Base-by-base conservation (phyloP, 1,284 basidiomycete genomes). In the Cutaneotrichosporon cyanovorans region DNA sequence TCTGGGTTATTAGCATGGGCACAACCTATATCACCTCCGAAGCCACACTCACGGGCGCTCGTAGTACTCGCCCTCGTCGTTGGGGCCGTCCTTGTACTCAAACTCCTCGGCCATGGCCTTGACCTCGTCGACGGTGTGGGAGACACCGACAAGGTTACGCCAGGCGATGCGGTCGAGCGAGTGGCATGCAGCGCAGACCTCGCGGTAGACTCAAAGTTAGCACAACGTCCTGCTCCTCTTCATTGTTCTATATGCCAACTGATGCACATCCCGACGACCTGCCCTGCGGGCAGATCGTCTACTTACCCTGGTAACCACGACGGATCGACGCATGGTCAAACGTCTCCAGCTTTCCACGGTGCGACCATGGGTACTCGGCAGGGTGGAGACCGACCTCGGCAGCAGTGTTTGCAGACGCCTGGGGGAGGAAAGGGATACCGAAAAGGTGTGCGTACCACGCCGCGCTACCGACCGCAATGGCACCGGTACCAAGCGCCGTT, bases 121-220 rank as follows among this genome's bases (percentile, higher is more conserved):
- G 56, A 78, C 80, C 75, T 99, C 93, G 61, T 93, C 88, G 42
- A 80, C 93, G 55, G 85, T 89, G 76, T 98, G 95, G 32, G 91
- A 96, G 50, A 96, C 89, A 68, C 91, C 95, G 60, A 99, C 95
- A 51, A 99, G 78, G 77, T 98, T 99, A 69, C 95, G 88, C 95
- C 95, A 99, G 54, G 95, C 95, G 69, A 98, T 92, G 63, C 95
- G 90, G 77, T 98, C 89, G 51, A 99, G 83, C 39, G 95, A 98
- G 74, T 99, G 95, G 75, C 95, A 99, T 15, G 95, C 88, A 6
- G 93, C 87, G 73, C 95, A 98, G 50, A 99, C 95, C 76, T 98
- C 93, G 53, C 91, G 88, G 79, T 99, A 99, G 42, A 99, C 95
- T 74, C 41, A n/a, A 15, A 20, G 47, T 40, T 18, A 35, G 46